These are phyloP conservation scores for Mrakia hoshinonis DNA, from an alignment of 768 basidiomycete genomes.

Conservation along the genomic window DNA sequence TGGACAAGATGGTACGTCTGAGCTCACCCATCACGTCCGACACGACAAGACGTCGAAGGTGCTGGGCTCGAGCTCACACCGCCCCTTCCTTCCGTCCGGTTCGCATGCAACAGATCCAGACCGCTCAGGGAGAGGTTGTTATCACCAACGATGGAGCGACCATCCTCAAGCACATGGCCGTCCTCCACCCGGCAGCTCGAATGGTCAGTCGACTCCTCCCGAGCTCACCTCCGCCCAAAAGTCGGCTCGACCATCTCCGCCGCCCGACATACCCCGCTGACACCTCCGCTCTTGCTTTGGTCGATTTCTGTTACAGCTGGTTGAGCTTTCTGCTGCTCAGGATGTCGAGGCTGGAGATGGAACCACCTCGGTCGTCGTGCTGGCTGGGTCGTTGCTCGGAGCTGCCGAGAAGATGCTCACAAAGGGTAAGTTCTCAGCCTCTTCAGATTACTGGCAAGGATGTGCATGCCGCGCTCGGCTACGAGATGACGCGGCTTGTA, in stretches of 20 bases:
- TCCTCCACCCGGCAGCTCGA: constrained; percentile 93
- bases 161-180: constrained; percentile 82
- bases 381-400: constrained; percentile 83
- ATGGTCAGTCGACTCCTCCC: constrained; percentile 55
- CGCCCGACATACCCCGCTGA: background rate
- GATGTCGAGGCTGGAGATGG: constrained; percentile 98
- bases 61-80: background rate
- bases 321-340: constrained; percentile 94
- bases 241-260: background rate
- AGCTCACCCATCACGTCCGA: background rate
- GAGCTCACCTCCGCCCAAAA: background rate
- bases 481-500: no score
- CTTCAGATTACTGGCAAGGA: background rate
- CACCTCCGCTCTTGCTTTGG: background rate
- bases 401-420: constrained; percentile 94
- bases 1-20: constrained; percentile 95
- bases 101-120: constrained; percentile 99
- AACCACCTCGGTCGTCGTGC: constrained; percentile 91
- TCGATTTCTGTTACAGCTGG: constrained; percentile 52
- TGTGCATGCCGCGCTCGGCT: no score
- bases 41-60: background rate
- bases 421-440: constrained; percentile 52
- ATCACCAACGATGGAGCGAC: constrained; percentile 99
- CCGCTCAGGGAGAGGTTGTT: constrained; percentile 88
- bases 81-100: no score